A percentile compares a stretch with the other conserved stretches of the same genome.
These are phyloP conservation scores for Baorangia bicolor DNA, from an alignment of 768 basidiomycete species.

Conservation along the genomic window DNA sequence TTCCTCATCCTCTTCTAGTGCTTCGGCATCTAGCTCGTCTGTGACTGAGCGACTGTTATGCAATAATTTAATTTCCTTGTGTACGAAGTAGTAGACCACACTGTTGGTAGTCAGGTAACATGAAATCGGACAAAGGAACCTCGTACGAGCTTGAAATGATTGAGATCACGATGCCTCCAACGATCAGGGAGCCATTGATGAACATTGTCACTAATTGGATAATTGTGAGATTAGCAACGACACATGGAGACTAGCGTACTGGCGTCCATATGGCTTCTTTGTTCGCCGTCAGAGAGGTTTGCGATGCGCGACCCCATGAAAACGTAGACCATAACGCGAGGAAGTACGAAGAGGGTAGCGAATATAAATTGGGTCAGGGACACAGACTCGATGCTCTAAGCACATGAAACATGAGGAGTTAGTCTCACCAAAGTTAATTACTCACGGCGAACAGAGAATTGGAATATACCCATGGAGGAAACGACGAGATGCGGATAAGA, in stretches of 20 bases:
- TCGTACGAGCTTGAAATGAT: conserved; percentile 67
- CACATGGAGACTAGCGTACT: conserved; percentile 40
- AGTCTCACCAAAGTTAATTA: conserved; percentile 11
- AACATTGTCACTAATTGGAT: conserved; percentile 54
- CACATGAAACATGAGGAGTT: conserved; percentile 5
- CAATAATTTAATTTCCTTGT: conserved; percentile 56
- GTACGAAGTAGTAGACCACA: conserved; percentile 64
- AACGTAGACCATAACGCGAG: conserved; percentile 69
- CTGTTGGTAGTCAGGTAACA: conserved; percentile 37
- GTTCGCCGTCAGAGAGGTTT: conserved; percentile 71
- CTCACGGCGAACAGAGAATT: conserved; percentile 76
- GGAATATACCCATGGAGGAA: conserved; percentile 89
- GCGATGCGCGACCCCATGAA: conserved; percentile 81
- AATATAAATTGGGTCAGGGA: conserved; percentile 71
- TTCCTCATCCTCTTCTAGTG: conserved; percentile 59
- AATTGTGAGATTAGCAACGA: conserved; percentile 8
- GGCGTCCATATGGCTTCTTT: conserved; percentile 72
- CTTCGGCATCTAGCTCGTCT: conserved; percentile 57
- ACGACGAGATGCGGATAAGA: conserved; percentile 75
- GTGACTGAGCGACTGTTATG: conserved; percentile 47
- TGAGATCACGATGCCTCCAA: conserved; percentile 57
- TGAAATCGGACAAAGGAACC: conserved; percentile 4
- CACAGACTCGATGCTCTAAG: conserved; percentile 71
- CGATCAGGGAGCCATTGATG: conserved; percentile 59
- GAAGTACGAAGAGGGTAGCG: conserved; percentile 70